Evolutionary conservation across 2,329 filamentous ascomycete genomes (phyloP).

Genomic region (Fusarium illudens): DNA sequence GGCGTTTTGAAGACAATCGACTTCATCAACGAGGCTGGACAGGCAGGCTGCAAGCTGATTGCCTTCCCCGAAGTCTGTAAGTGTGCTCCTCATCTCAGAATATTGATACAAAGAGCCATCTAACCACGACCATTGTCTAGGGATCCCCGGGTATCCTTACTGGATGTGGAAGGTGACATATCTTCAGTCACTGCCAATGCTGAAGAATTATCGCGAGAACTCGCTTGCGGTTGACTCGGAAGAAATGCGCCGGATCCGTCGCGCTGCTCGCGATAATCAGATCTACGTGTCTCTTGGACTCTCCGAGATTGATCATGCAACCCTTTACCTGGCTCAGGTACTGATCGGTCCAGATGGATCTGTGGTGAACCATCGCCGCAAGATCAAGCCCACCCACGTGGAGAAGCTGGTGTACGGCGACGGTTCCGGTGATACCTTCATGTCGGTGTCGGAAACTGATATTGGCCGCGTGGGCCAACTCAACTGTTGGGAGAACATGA

Average conservation of each 20-base stretch:
- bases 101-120: rapidly evolving
- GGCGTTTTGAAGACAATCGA: constrained; percentile 64
- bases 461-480: constrained; percentile 63
- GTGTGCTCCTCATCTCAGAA: not conserved
- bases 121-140: not conserved
- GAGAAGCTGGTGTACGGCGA: constrained; percentile 62
- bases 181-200: constrained; percentile 44
- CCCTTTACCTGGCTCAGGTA: constrained; percentile 59
- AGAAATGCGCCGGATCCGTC: constrained; percentile 54
- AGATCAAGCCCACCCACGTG: constrained; percentile 61
- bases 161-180: constrained; percentile 48
- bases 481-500: constrained; percentile 65
- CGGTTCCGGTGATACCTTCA: constrained; percentile 63
- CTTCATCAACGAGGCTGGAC: constrained; percentile 64
- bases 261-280: constrained; percentile 51
- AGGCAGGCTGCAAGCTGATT: constrained; percentile 62
- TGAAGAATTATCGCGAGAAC: constrained; percentile 52
- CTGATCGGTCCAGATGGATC: constrained; percentile 59
- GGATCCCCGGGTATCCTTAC: constrained; percentile 64
- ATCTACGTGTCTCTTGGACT: constrained; percentile 60
- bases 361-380: constrained; percentile 57
- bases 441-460: constrained; percentile 55
- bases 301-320: constrained; percentile 56
- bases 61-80: constrained; percentile 61
- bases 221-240: constrained; percentile 48